Evolutionary conservation across 495 filamentous ascomycete species (phyloP), one percentile per base, ranked within the genome.

Genomic region (Penicillium cosmopolitanum): DNA sequence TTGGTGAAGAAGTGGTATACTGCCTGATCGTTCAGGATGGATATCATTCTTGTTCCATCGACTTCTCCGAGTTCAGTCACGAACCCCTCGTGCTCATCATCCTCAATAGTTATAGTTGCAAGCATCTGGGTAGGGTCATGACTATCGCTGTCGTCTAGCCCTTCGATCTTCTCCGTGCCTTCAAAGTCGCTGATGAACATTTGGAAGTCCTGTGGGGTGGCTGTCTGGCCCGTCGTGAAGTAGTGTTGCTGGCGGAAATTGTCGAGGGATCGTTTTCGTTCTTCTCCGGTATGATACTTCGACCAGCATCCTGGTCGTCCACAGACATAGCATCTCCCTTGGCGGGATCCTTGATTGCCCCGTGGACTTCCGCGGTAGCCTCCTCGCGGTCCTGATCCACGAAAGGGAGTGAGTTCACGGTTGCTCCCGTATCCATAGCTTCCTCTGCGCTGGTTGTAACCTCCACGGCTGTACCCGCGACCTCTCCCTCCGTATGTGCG

Each of bases 201-300:
- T 33, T 51, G 48, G 48, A 51, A 51, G 19, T 51, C 48, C 48
- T 51, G 48, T 16, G 48, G 48, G 23, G 48, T 51, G 48, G 48
- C 25, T 23, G 25, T 33, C 31, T 31, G 48, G 48, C 48, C 48
- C 25, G 48, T 51, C 11, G 12, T 51, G 48, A 51, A 51, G 48
- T 12, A 40, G 36, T 40, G 36, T 40, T 40, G 36, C 36, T 40
- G 11, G 36, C 36, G 36, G 36, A 40, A 40, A n/a, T 40, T 40
- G 36, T 40, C 36, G 36, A 40, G 36, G 36, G 36, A 40, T 40
- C 36, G 36, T 40, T 40, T 40, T 40, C 36, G 36, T 40, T n/a
- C n/a, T n/a, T n/a, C n/a, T n/a, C n/a, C n/a, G n/a, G n/a, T n/a
- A n/a, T n/a, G n/a, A n/a, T n/a, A 40, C 36, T 40, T 40, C 36